Evolutionary conservation across 371 early-diverging fungal genomes (phyloP).

Genomic region (Fennellomyces sp.): DNA sequence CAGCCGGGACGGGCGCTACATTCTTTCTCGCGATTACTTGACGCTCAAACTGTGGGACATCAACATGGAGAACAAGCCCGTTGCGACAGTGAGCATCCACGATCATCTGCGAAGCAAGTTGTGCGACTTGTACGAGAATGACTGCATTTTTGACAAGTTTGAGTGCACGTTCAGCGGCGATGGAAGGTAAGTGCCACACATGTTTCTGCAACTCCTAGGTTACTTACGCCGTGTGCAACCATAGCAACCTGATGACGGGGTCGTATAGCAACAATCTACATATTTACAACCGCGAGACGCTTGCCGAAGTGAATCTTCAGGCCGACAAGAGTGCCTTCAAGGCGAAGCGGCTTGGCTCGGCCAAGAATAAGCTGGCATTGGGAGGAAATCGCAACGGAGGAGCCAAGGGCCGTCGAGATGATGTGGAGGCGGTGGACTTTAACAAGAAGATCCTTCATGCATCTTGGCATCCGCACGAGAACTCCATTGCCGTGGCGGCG

Average conservation of each 20-base stretch:
- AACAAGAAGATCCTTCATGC: constrained; percentile 95
- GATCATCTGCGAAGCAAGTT: constrained; percentile 91
- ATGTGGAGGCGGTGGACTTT: constrained; percentile 86
- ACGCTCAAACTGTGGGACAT: constrained; percentile 96
- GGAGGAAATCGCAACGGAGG: constrained; percentile 20
- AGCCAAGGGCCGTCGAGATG: constrained; percentile 66
- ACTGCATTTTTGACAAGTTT: constrained; percentile 98
- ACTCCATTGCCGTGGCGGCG: constrained; percentile 94
- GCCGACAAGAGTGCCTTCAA: constrained; percentile 97
- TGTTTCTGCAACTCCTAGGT: not conserved
- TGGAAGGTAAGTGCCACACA: constrained; percentile 58
- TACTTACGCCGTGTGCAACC: not conserved
- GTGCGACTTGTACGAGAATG: constrained; percentile 97
- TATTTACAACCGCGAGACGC: constrained; percentile 77
- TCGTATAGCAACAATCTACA: constrained; percentile 97
- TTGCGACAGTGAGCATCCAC: constrained; percentile 90
- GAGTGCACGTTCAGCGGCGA: constrained; percentile 95
- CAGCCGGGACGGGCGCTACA: constrained; percentile 93
- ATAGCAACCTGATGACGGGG: constrained; percentile 82
- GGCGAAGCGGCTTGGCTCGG: constrained; percentile 77
- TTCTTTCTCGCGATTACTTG: constrained; percentile 93
- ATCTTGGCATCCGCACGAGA: constrained; percentile 96
- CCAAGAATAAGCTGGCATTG: constrained; percentile 52
- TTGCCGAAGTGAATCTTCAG: constrained; percentile 85
- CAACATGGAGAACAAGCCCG: constrained; percentile 91